Percentiles rank a stretch among this genome's conserved stretches.
phyloP scores from a whole-genome alignment of 1,284 basidiomycete genomes.

The Microbotryomycetes sp. region DNA sequence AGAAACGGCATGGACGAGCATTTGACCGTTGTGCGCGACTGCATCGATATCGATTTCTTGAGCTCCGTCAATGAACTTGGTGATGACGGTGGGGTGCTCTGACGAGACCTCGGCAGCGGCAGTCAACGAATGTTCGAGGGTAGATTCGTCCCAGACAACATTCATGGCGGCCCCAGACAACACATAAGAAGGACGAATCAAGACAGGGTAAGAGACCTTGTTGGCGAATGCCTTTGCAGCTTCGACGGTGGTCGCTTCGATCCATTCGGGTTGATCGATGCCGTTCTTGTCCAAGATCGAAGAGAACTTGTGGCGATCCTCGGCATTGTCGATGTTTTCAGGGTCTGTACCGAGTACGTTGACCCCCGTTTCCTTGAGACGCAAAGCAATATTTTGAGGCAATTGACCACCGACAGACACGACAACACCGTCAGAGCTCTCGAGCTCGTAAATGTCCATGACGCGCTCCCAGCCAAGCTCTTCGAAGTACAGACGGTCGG shows the following conservation, averaged over 20 bases:
- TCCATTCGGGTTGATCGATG: slow-evolving; percentile 96
- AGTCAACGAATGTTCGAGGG: slow-evolving; percentile 85
- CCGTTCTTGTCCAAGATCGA: slow-evolving; percentile 88
- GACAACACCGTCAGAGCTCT: slow-evolving; percentile 84
- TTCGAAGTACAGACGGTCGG: slow-evolving; percentile 96
- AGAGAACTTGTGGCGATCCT: slow-evolving; percentile 99
- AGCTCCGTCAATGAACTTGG: slow-evolving; percentile 96
- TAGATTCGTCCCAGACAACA: slow-evolving; percentile 87
- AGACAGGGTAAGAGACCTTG: slow-evolving; percentile 84
- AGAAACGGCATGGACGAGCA: slow-evolving; percentile 93
- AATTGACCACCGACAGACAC: slow-evolving; percentile 96
- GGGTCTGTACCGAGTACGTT: slow-evolving; percentile 96
- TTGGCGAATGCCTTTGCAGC: slow-evolving; percentile 87
- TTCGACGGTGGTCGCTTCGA: slow-evolving; percentile 79
- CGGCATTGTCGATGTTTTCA: slow-evolving; percentile 88
- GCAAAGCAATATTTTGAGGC: slow-evolving; percentile 96
- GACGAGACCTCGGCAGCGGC: slow-evolving; percentile 93
- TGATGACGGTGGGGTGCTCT: slow-evolving; percentile 93
- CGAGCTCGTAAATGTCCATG: slow-evolving; percentile 99
- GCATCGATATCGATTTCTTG: slow-evolving; percentile 99
- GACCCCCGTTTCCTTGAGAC: slow-evolving; percentile 82
- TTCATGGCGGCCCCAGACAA: slow-evolving; percentile 99
- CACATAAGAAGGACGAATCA: slow-evolving; percentile 94
- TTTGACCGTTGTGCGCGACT: slow-evolving; percentile 86
- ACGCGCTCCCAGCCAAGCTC: slow-evolving; percentile 96